These are phyloP conservation scores for Melaleuca alternifolia DNA, from an alignment of 345 rosid genomes.

Conservation along the genomic window DNA sequence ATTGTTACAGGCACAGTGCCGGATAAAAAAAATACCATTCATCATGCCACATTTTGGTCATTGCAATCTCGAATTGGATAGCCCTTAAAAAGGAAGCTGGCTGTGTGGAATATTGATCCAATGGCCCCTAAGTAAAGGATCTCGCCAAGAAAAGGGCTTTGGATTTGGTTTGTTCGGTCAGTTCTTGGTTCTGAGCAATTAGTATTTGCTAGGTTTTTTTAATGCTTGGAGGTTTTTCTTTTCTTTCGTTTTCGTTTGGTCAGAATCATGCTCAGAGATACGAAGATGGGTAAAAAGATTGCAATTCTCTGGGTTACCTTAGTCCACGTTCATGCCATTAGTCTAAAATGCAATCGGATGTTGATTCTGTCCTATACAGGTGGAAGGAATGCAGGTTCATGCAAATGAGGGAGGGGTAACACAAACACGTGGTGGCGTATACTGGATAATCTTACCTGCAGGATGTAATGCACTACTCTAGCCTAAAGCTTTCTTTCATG, in stretches of 20 bases:
- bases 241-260: background rate
- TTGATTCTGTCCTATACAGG: slow-evolving; percentile 28
- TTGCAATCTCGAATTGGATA: background rate
- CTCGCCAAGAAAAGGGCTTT: background rate
- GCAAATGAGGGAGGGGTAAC: slow-evolving; percentile 96
- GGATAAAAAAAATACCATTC: background rate
- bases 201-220: background rate
- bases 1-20: background rate
- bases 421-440: slow-evolving; percentile 84
- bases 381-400: slow-evolving; percentile 90
- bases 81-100: background rate
- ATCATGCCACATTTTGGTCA: background rate
- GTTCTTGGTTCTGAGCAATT: background rate
- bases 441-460: slow-evolving; percentile 93
- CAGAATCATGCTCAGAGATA: background rate
- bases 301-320: background rate
- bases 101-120: background rate
- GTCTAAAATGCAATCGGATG: background rate
- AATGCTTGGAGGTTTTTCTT: background rate
- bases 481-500: slow-evolving; percentile 2
- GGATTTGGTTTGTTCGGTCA: background rate
- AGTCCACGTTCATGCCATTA: background rate
- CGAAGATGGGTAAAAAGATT: background rate
- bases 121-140: background rate
- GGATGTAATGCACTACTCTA: slow-evolving; percentile 59